A percentile compares a stretch with the other conserved stretches of the same genome.
These are phyloP conservation scores for Grigorovia humatica DNA, from an alignment of 805 yeast species.

Conservation along the genomic window DNA sequence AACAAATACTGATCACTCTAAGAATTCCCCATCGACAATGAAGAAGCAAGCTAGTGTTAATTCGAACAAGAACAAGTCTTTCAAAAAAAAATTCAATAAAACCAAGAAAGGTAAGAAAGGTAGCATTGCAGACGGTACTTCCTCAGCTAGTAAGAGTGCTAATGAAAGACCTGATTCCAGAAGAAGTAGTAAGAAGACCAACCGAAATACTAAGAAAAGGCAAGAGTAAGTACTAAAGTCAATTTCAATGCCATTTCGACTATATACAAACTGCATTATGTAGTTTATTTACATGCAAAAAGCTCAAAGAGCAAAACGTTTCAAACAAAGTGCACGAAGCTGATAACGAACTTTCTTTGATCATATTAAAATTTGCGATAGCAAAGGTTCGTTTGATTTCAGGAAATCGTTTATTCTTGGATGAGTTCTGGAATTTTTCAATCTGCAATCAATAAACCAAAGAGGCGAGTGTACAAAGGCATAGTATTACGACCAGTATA, in stretches of 20 bases:
- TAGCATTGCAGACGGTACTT: background rate
- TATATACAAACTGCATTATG: too few species aligned
- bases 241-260: background rate
- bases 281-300: too few species aligned
- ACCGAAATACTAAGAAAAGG: background rate
- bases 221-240: background rate
- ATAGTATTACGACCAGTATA: too few species aligned
- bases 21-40: background rate
- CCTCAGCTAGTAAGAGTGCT: background rate
- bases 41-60: background rate
- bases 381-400: too few species aligned
- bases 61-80: background rate
- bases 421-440: too few species aligned
- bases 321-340: too few species aligned
- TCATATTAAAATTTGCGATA: too few species aligned
- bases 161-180: background rate
- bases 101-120: background rate
- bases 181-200: background rate
- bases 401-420: too few species aligned
- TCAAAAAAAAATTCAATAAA: background rate
- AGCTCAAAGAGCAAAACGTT: too few species aligned
- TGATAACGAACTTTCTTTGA: too few species aligned
- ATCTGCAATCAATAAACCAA: too few species aligned
- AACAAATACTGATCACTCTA: background rate
- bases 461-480: background rate